Base-by-base conservation (phyloP, 192 early-diverging fungal genomes). In the Coemansia sp. region DNA sequence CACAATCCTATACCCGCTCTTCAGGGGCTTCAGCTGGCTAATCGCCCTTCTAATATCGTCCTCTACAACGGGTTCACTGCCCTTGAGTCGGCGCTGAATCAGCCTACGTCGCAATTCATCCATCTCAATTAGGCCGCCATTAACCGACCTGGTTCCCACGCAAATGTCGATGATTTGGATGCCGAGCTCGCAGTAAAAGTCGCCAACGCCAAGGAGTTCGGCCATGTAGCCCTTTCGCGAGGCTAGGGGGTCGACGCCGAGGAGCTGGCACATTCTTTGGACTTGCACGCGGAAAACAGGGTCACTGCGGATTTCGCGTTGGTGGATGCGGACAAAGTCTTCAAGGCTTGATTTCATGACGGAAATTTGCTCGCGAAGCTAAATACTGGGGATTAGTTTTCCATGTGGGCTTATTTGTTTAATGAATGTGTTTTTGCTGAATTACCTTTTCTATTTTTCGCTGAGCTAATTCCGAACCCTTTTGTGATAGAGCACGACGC, bases 161-260 rank as follows among this genome's bases (percentile, higher is more conserved):
- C 95, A 99, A 0, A 93, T 88, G 57, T 95, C 93, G 43, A 91
- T 91, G 35, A 96, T 92, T 60, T 96, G 95, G n/a, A 98, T 88
- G 0, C 89, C 92, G 4, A 99, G 84, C 55, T 97, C 94, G 67
- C 94, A 97, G 78, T 99, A 99, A 80, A 99, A 99, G 71, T 97
- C 95, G 14, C 95, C 93, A 6, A 97, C 90, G 0, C 97, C 97
- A 3, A 99, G 75, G 9, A 99, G 75, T 57, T 96, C 95, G 0
- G 93, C 87, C 97, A 95, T 96, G 65, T 94, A 94, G 23, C 95
- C 93, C 73, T 99, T 99, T 65, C 93, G 95, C 40, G 94, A 93
- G 86, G 92, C 93, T 37, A 99, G 81, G 7, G 96, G 96, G 79
- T 99, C 96, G 2, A 99, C 92, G 9, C 95, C 95, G 70, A 96